phyloP scores from a whole-genome alignment of 495 filamentous ascomycete genomes.

The Darksidea phi region DNA sequence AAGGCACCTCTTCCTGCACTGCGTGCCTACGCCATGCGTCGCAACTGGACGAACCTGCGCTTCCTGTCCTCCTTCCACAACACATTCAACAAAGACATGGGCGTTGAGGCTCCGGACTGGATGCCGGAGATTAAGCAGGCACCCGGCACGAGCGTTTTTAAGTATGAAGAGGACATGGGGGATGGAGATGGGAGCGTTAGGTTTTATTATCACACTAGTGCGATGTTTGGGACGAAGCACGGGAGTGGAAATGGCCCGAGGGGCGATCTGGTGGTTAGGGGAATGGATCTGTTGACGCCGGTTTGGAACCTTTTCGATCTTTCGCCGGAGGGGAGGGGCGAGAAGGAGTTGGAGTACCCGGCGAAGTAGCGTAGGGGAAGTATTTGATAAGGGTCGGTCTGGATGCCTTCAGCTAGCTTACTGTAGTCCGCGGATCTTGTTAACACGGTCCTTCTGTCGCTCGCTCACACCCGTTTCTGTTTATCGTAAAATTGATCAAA shows the following conservation, averaged over 20 bases:
- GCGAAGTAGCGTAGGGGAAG: neutral
- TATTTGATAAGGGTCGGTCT: too few relatives aligned
- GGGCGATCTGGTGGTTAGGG: neutral
- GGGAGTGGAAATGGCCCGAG: neutral
- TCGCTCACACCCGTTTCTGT: too few relatives aligned
- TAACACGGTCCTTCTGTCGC: too few relatives aligned
- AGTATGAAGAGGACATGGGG: constrained; percentile 13
- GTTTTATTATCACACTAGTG: constrained; percentile 8
- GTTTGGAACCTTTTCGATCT: constrained; percentile 17
- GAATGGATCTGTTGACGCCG: constrained; percentile 20
- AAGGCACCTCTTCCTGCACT: constrained; percentile 4
- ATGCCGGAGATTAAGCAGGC: neutral
- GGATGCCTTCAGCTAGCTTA: too few relatives aligned
- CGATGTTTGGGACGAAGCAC: too few relatives aligned
- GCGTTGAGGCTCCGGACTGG: constrained; percentile 9
- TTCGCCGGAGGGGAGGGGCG: constrained; percentile 16
- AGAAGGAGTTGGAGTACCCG: constrained; percentile 2
- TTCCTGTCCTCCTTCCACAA: constrained; percentile 10
- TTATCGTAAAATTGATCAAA: too few relatives aligned
- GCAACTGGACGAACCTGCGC: constrained; percentile 17
- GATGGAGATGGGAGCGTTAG: constrained; percentile 2
- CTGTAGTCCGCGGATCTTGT: too few relatives aligned
- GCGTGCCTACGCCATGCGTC: constrained; percentile 11
- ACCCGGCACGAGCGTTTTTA: constrained; percentile 20
- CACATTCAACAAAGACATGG: constrained; percentile 23